These are phyloP conservation scores for Serendipita vermifera DNA, from an alignment of 768 basidiomycete genomes.

Conservation along the genomic window DNA sequence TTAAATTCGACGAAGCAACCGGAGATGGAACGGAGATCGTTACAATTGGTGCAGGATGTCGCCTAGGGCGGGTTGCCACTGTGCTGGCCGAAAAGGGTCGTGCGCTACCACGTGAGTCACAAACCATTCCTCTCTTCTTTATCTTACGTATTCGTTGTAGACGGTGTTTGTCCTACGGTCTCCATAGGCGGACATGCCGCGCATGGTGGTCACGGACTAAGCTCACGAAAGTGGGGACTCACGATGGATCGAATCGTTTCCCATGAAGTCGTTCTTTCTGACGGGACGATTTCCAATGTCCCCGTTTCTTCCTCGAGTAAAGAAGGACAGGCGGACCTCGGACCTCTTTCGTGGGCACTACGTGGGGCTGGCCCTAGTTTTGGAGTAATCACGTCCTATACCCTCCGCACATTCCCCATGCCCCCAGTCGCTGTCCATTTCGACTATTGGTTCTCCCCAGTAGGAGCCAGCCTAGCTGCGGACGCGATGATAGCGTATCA, in stretches of 20 bases:
- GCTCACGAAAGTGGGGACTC: constrained; percentile 69
- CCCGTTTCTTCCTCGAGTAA: constrained; percentile 61
- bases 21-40: too few species aligned
- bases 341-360: constrained; percentile 81
- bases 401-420: background rate
- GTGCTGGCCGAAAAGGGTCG: background rate
- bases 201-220: constrained; percentile 74
- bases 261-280: constrained; percentile 82
- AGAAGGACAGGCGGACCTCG: constrained; percentile 30
- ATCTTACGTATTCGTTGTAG: constrained; percentile 23
- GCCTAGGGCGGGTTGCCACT: background rate
- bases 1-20: background rate
- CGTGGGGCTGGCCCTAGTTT: constrained; percentile 74
- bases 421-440: background rate
- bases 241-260: constrained; percentile 86
- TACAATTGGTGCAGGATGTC: background rate
- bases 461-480: background rate
- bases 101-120: background rate
- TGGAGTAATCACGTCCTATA: constrained; percentile 51
- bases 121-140: background rate
- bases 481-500: background rate
- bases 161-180: constrained; percentile 19
- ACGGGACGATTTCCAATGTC: constrained; percentile 82
- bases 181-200: constrained; percentile 19
- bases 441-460: background rate